A percentile compares a stretch with the other conserved stretches of the same genome.
Evolutionary conservation across 2,329 filamentous ascomycete species (phyloP).

Genomic region (Colletotrichum scovillei): DNA sequence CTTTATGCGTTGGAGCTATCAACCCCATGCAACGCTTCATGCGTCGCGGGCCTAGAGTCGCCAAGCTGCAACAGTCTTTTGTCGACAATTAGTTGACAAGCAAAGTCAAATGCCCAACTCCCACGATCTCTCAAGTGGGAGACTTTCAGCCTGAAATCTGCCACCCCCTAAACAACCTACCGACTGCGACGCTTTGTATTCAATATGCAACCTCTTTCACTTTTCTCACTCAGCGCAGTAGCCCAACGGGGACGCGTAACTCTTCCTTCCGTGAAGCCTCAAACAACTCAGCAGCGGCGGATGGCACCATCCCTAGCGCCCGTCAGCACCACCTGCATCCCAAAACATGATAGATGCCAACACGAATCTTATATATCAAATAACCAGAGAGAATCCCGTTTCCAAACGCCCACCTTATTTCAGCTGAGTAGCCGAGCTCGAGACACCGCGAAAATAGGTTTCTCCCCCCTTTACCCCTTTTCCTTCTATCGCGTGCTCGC

Average conservation of each 20-base stretch:
- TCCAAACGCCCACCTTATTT: background rate
- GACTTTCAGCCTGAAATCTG: conserved; percentile 13
- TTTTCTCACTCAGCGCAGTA: background rate
- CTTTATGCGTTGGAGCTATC: conserved; percentile 6
- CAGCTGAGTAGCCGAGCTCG: background rate
- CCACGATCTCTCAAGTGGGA: background rate
- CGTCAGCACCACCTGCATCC: conserved; percentile 1
- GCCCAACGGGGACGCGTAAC: conserved; percentile 20
- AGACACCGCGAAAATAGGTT: background rate
- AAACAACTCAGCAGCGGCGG: conserved; percentile 21
- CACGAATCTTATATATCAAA: conserved; percentile 25
- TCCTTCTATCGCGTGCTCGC: background rate
- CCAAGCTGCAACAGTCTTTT: background rate
- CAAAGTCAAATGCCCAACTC: conserved; percentile 7
- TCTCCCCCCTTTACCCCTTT: no score
- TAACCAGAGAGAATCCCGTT: background rate
- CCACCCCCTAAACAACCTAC: background rate
- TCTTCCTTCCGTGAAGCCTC: conserved; percentile 12
- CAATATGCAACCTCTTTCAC: background rate
- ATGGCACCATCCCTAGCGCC: conserved; percentile 7
- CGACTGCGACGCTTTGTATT: background rate
- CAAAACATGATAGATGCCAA: conserved; percentile 26
- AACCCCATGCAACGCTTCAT: conserved; percentile 3
- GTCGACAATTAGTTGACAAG: background rate
- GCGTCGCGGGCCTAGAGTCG: background rate